phyloP scores from a whole-genome alignment of 768 basidiomycete genomes.

The Cystofilobasidium bisporidii region DNA sequence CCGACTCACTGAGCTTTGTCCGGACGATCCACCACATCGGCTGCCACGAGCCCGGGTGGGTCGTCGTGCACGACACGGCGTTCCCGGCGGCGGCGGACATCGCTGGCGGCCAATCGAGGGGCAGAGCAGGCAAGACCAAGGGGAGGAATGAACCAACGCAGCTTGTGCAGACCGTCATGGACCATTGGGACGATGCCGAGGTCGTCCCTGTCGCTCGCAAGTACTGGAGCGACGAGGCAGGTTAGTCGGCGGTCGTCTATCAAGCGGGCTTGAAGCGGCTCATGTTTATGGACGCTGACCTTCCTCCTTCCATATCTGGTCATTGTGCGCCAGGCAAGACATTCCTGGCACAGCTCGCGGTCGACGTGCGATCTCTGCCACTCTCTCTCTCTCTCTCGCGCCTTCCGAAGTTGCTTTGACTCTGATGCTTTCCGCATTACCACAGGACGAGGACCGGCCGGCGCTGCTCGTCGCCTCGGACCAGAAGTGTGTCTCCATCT shows the following conservation, averaged over 20 bases:
- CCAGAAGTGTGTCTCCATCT: conserved; percentile 53
- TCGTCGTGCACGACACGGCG: neutral
- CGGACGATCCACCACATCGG: neutral
- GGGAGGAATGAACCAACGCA: neutral
- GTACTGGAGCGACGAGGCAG: conserved; percentile 77
- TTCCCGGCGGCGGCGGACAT: neutral
- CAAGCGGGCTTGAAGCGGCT: too few species aligned
- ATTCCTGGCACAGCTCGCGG: conserved; percentile 11
- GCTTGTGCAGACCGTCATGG: neutral
- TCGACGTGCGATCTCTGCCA: conserved; percentile 16
- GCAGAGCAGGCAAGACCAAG: neutral
- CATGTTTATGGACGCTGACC: too few species aligned
- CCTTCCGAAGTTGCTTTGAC: too few species aligned
- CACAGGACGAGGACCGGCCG: conserved; percentile 72
- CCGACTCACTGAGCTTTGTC: neutral
- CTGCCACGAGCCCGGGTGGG: neutral
- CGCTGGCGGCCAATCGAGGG: neutral
- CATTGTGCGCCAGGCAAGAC: conserved; percentile 9
- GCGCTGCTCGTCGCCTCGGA: conserved; percentile 67
- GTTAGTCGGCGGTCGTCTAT: conserved; percentile 45
- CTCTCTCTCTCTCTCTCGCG: conserved; percentile 51
- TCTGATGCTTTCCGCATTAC: too few species aligned
- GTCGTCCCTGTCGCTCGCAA: conserved; percentile 63
- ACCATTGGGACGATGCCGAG: conserved; percentile 38
- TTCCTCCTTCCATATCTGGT: too few species aligned